Base-by-base conservation (phyloP, 768 basidiomycete species). In the Terana coerulea region DNA sequence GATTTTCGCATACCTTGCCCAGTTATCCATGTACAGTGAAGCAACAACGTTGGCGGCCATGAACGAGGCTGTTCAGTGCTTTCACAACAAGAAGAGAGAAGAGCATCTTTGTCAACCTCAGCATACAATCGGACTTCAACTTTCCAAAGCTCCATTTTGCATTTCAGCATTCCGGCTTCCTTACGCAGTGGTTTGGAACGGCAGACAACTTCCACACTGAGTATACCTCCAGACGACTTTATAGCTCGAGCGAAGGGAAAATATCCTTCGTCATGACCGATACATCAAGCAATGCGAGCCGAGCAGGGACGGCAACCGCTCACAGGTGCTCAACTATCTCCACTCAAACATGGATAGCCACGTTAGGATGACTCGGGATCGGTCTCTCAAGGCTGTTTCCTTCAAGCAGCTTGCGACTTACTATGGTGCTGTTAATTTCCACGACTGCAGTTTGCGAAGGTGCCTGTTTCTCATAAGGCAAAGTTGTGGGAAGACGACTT, bases 161-260 rank as follows among this genome's bases (percentile, higher is more conserved):
- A n/a, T 15, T 29, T n/a, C 26, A 28, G 4, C 42, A 44, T 26
- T 63, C 3, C 58, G 30, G 0, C 53, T 61, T 0, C 53, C 54
- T 2, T 22, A 49, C 67, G n/a, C 22, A 58, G 26, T 41, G 42
- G 11, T 49, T 57, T 31, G 63, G 60, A 14, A 47, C 54, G 0
- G 47, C 58, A 0, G 62, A 62, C 37, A 62, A 62, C 44, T 62
- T 56, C 49, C 58, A 61, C 43, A 60, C 59, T 0, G 54, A 59
- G 36, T 55, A 49, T 17, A 53, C 49, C 24, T 51, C 2, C 73
- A 75, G 54, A 76, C 75, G 74, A 69, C 68, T 5, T 11, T 40
- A 1, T 73, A 70, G 70, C 59, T 75, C 1, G 61, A 70, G 36
- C 60, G 64, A 0, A 51, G 56, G 39, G 70, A 73, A 55, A 67